A percentile compares a stretch with the other conserved stretches of the same genome.
Conservation (phyloP, 2,329 filamentous ascomycete genomes). For the Mollisiaceae sp. region DNA sequence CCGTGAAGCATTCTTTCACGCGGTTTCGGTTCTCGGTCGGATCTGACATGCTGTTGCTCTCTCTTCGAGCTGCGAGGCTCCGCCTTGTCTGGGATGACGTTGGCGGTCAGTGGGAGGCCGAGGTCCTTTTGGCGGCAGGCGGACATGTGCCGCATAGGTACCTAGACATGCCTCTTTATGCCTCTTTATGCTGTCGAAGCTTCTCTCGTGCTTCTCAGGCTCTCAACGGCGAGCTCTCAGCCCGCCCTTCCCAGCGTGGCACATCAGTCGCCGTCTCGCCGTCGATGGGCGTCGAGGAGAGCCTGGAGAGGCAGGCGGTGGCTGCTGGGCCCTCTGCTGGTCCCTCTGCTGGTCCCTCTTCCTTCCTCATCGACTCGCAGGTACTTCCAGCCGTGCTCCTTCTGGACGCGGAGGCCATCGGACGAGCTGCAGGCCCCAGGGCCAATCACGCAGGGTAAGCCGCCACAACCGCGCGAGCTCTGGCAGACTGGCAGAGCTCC, state of each 20-base stretch:
- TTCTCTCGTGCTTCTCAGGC: not conserved
- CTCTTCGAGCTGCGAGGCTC: not conserved
- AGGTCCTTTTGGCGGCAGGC: not conserved
- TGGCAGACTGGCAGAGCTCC: too few relatives aligned
- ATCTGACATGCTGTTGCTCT: not conserved
- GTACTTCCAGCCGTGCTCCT: not conserved
- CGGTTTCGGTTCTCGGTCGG: not conserved
- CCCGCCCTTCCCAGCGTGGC: not conserved
- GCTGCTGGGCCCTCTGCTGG: not conserved
- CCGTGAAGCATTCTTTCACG: not conserved
- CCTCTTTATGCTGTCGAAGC: slow-evolving; percentile 3
- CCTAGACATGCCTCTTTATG: too few relatives aligned
- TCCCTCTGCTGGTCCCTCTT: not conserved
- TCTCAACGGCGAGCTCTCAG: slow-evolving; percentile 4
- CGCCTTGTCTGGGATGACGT: not conserved
- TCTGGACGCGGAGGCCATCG: not conserved
- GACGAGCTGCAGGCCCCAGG: not conserved
- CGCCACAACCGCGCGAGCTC: slow-evolving; percentile 1
- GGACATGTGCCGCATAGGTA: not conserved
- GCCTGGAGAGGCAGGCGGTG: not conserved
- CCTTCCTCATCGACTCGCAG: slow-evolving; percentile 4
- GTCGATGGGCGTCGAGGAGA: too few relatives aligned
- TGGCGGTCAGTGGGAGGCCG: not conserved
- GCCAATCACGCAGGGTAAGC: not conserved
- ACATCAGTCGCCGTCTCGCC: too few relatives aligned